Evolutionary conservation across 768 basidiomycete genomes (phyloP), one percentile per base, ranked within the genome.

Genomic region (Kwoniella sp.): DNA sequence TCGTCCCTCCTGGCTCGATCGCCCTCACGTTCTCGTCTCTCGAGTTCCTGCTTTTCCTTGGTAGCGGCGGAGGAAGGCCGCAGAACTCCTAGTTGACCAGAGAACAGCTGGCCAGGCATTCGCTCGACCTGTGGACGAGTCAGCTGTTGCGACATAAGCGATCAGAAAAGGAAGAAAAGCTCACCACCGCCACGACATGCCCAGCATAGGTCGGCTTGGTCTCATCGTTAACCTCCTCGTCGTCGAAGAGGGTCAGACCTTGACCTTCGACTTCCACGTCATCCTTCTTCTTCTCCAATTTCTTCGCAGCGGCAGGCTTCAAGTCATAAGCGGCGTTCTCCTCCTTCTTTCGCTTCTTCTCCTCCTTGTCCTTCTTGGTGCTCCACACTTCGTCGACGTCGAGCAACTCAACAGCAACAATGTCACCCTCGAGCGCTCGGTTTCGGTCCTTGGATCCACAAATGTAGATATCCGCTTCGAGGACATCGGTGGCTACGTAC

Each of bases 341-440:
- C 83, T 98, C 96, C 86, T 99, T 99, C 84, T 98, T 98, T 77
- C 95, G 86, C 84, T 99, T 98, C 89, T 99, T 99, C 84, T 98
- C 96, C 81, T 98, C 96, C 83, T 99, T 99, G 84, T 99, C 96
- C 83, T 99, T 99, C 86, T 99, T 99, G 4, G 96, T 96, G 9
- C 91, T 90, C 82, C 82, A 83, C 15, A 96, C 94, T 82, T 97
- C 94, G 74, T 97, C 93, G 26, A 98, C 95, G 73, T 99, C 96
- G 61, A 99, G 85, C 51, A 99, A 86, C 81, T 99, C 96, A 25
- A 99, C 92, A 23, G 95, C 96, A 63, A 99, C 82, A 62, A 98
- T 95, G 77, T 99, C 96, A 26, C 96, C 96, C 80, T 99, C 96
- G 38, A 99, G 85, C 45, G 96, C 96, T 70, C 96, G 89, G 79